phyloP scores from a whole-genome alignment of 306 rosid genomes.

The Clitoria ternatea region DNA sequence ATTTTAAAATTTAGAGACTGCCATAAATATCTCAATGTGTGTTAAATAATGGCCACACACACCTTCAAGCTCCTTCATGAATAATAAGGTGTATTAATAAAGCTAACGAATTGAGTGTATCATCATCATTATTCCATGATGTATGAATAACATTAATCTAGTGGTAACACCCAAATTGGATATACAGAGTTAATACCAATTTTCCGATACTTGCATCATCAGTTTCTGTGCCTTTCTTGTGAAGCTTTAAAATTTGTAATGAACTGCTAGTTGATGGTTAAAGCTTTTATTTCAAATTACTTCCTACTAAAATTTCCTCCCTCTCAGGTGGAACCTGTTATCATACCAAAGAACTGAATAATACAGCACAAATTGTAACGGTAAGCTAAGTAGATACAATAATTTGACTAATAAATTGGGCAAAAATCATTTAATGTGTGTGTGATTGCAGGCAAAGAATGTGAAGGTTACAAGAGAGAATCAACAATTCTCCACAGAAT shows the following conservation, averaged over 20 bases:
- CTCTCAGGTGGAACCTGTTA: slow-evolving; percentile 43
- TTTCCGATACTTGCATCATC: background rate
- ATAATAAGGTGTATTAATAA: too few species aligned
- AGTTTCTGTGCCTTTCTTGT: background rate
- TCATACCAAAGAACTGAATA: slow-evolving; percentile 30
- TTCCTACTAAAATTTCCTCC: background rate
- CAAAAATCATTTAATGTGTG: slow-evolving; percentile 13
- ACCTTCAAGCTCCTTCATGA: background rate
- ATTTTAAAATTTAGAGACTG: background rate
- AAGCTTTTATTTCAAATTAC: background rate
- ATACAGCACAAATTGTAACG: slow-evolving; percentile 23
- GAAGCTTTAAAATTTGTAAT: background rate
- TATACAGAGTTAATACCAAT: background rate
- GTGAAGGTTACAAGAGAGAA: slow-evolving; percentile 49
- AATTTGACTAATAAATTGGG: background rate
- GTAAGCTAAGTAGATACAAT: slow-evolving; percentile 40
- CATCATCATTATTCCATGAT: too few species aligned
- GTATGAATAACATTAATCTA: too few species aligned
- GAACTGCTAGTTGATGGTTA: background rate
- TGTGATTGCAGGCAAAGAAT: slow-evolving; percentile 52
- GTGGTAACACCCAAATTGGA: too few species aligned
- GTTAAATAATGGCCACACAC: too few species aligned
- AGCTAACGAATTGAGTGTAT: too few species aligned
- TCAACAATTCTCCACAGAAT: slow-evolving; percentile 61
- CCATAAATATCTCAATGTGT: background rate